These are phyloP conservation scores for Nidula microcarpa DNA, from an alignment of 768 basidiomycete genomes.

Conservation along the genomic window DNA sequence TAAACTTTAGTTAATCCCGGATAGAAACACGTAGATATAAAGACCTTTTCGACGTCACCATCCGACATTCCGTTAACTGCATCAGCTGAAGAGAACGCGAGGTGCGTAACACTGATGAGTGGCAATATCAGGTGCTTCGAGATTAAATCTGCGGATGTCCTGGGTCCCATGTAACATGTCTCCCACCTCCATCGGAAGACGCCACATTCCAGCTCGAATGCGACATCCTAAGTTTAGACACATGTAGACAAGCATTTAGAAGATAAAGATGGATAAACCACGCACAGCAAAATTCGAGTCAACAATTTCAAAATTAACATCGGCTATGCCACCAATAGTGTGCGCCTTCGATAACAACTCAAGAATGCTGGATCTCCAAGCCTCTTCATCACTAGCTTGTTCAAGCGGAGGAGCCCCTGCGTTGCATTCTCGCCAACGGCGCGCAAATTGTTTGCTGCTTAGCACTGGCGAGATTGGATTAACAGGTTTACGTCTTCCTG, in stretches of 20 bases:
- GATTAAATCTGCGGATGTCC: slow-evolving; percentile 64
- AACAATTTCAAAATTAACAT: slow-evolving; percentile 56
- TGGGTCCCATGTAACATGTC: slow-evolving; percentile 59
- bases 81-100: slow-evolving; percentile 63
- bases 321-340: slow-evolving; percentile 56
- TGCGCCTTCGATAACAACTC: slow-evolving; percentile 57
- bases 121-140: slow-evolving; percentile 79
- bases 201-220: slow-evolving; percentile 56
- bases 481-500: slow-evolving; percentile 7
- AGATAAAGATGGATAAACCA: slow-evolving; percentile 10
- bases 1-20: background rate
- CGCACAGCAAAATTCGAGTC: slow-evolving; percentile 60
- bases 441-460: slow-evolving; percentile 53
- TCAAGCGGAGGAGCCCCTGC: slow-evolving; percentile 21
- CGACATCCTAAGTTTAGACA: slow-evolving; percentile 50
- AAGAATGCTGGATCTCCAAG: slow-evolving; percentile 55
- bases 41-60: slow-evolving; percentile 65
- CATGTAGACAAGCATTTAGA: slow-evolving; percentile 8
- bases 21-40: background rate
- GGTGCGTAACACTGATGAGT: slow-evolving; percentile 65
- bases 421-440: slow-evolving; percentile 71
- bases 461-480: slow-evolving; percentile 35
- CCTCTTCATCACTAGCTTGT: slow-evolving; percentile 46
- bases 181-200: slow-evolving; percentile 82
- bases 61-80: slow-evolving; percentile 52